These are phyloP conservation scores for Tagetes patula DNA, from an alignment of 129 eudicot species.

Conservation along the genomic window DNA sequence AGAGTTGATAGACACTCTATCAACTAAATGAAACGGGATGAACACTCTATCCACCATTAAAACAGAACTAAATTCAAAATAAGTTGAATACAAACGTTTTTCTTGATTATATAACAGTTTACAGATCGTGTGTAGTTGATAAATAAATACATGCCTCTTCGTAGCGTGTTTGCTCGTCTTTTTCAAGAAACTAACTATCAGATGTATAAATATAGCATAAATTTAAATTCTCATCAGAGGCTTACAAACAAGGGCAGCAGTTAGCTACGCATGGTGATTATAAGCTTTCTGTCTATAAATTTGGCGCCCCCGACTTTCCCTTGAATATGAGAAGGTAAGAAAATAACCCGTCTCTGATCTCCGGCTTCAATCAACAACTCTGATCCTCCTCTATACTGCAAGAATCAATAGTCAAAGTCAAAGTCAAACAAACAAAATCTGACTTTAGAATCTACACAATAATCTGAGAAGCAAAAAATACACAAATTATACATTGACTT, in stretches of 20 bases:
- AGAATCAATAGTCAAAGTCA: neutral
- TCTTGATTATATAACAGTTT: neutral
- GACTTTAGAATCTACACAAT: conserved; percentile 2
- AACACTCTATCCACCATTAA: conserved; percentile 21
- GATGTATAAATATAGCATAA: conserved; percentile 1
- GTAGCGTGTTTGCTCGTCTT: neutral
- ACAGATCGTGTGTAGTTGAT: neutral
- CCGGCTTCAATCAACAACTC: conserved; percentile 96
- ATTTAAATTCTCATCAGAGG: neutral
- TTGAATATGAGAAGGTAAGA: conserved; percentile 77
- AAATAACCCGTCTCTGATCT: conserved; percentile 85
- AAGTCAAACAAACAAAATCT: conserved; percentile 14
- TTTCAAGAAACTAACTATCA: conserved; percentile 15
- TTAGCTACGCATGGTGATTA: conserved; percentile 57
- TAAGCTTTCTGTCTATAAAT: conserved; percentile 68
- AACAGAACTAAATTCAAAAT: neutral
- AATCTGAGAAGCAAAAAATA: neutral
- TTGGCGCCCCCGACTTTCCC: conserved; percentile 93
- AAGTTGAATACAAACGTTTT: neutral
- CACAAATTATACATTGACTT: conserved; percentile 4
- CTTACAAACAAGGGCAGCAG: neutral
- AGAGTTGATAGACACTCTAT: too few species aligned
- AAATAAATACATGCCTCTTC: neutral
- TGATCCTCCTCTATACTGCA: conserved; percentile 90
- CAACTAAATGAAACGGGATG: conserved; percentile 1